These are phyloP conservation scores for Euphorbia celastroides DNA, from an alignment of 441 rosid genomes.

Conservation along the genomic window DNA sequence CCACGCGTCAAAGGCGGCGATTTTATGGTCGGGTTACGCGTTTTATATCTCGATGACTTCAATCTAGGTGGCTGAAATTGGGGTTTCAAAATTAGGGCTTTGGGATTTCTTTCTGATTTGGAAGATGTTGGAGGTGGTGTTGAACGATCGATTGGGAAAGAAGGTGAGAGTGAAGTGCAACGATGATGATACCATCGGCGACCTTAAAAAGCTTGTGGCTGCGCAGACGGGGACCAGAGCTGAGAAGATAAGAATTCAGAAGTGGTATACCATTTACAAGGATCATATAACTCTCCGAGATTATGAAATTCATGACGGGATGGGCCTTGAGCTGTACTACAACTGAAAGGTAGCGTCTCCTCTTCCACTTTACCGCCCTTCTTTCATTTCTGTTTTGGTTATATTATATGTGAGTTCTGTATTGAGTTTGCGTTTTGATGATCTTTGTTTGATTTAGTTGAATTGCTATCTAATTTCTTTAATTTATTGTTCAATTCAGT, in stretches of 20 bases:
- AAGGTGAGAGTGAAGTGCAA: conserved; percentile 85
- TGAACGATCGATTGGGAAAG: conserved; percentile 75
- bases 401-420: background rate
- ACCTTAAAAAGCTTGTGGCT: conserved; percentile 80
- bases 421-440: background rate
- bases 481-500: background rate
- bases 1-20: background rate
- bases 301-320: conserved; percentile 30
- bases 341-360: conserved; percentile 12
- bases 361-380: too few species aligned
- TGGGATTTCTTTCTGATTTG: background rate
- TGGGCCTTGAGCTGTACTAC: conserved; percentile 35
- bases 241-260: conserved; percentile 77
- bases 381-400: background rate
- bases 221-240: conserved; percentile 76
- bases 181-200: conserved; percentile 87
- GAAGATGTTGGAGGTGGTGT: conserved; percentile 73
- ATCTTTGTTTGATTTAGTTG: background rate
- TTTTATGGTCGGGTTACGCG: background rate
- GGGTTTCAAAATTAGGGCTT: conserved; percentile 12
- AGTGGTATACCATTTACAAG: conserved; percentile 52
- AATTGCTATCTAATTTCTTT: background rate
- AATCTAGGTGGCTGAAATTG: background rate
- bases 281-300: conserved; percentile 30
- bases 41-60: background rate